Conservation (phyloP, 1,139 yeast genomes). For the Magnusiomyces sp. region DNA sequence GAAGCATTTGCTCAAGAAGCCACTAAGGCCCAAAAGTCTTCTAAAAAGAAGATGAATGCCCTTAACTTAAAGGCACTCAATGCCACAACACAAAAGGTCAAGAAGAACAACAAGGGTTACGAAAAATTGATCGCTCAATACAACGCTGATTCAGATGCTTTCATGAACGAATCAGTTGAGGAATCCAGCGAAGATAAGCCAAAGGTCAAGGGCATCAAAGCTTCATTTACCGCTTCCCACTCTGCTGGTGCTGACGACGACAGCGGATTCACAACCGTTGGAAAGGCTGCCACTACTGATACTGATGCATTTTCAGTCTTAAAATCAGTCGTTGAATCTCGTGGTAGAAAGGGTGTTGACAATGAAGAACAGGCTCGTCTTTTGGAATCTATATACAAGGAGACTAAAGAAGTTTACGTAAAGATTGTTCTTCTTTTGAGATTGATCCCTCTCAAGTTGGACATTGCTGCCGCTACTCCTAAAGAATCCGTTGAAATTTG, state of each 20-base stretch:
- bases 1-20: slow-evolving; percentile 61
- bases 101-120: slow-evolving; percentile 66
- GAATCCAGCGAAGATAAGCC: slow-evolving; percentile 40
- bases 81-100: slow-evolving; percentile 80
- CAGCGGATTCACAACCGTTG: slow-evolving; percentile 36
- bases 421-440: slow-evolving; percentile 69
- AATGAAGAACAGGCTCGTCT: slow-evolving; percentile 65
- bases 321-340: slow-evolving; percentile 69
- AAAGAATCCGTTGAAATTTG: slow-evolving; percentile 79
- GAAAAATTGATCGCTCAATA: slow-evolving; percentile 51
- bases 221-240: slow-evolving; percentile 11
- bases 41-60: slow-evolving; percentile 69
- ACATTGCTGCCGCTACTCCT: slow-evolving; percentile 51
- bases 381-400: slow-evolving; percentile 54
- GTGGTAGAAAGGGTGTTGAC: slow-evolving; percentile 95
- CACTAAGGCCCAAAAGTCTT: slow-evolving; percentile 47
- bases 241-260: slow-evolving; percentile 23
- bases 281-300: slow-evolving; percentile 29
- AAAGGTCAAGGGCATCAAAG: slow-evolving; percentile 5
- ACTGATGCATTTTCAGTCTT: slow-evolving; percentile 53
- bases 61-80: slow-evolving; percentile 82
- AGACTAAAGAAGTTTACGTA: slow-evolving; percentile 58
- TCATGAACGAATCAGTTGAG: slow-evolving; percentile 34
- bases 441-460: slow-evolving; percentile 84
- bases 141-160: slow-evolving; percentile 64